Evolutionary conservation across 208 protist genomes (phyloP), one percentile per base, ranked within the genome.

Genomic region (Naegleria lovaniensis): DNA sequence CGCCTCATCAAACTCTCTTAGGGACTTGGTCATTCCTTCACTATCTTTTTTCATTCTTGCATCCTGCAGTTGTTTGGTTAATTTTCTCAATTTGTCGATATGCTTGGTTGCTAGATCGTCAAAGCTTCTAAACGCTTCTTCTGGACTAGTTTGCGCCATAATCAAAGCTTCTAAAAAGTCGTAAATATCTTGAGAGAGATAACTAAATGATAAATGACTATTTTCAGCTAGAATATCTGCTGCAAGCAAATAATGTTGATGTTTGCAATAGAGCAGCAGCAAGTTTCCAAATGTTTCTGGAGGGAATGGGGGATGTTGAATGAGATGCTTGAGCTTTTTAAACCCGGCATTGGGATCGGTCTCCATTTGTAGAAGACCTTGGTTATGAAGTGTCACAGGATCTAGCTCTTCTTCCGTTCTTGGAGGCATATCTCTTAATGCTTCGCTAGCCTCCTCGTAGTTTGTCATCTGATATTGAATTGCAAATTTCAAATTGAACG

Each of bases 401-500:
- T 99, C 98, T 4, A 99, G 94, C 93, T 99, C 97, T 91, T 98
- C 96, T 87, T 99, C 97, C 15, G 92, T 88, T 88, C 98, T 96
- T 19, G 97, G 98, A 15, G 98, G 98, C 98, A 99, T 99, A 92
- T 98, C 97, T 16, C 96, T 97, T 33, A 99, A 95, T 13, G 97
- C 97, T 93, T 99, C 97, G 92, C 97, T 97, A n/a, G 97, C 97
- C 5, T 94, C 95, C 1, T 91, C 90, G 85, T 91, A 85, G 76
- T 98, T 98, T 92, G 97, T 97, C 94, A 98, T 95, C 90, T 95
- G 93, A 90, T 97, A 98, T 92, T 99, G 96, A 93, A 99, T 98
- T n/a, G 97, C 97, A 0, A 96, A 97, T 94, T 99, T 99, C 22
- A 99, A 94, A 92, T 99, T 99, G 93, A 99, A 99, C 0, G 98